Evolutionary conservation across 306 rosid species (phyloP).

Genomic region (Begonia fuchsioides): DNA sequence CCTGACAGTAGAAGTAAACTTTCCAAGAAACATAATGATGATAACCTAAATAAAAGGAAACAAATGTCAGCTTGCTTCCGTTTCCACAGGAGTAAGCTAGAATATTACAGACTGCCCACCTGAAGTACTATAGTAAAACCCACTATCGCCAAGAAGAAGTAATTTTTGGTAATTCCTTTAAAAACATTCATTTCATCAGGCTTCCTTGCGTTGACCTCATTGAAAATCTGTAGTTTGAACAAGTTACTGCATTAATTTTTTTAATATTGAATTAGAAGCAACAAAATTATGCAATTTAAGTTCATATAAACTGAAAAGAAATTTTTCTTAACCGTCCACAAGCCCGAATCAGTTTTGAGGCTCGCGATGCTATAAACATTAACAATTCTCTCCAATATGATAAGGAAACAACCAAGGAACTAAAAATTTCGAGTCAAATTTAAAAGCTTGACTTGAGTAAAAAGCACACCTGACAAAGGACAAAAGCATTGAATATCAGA

Average conservation of each 20-base stretch:
- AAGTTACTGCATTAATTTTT: no score
- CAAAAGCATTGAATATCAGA: constrained; percentile 83
- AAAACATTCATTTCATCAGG: constrained; percentile 72
- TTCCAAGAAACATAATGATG: constrained; percentile 66
- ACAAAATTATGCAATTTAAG: no score
- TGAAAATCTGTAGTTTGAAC: constrained; percentile 41
- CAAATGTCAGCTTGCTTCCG: neutral
- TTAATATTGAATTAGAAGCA: no score
- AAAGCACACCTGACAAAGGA: constrained; percentile 77
- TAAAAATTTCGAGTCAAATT: no score
- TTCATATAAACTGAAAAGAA: no score
- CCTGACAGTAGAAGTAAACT: constrained; percentile 46
- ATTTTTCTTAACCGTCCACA: no score
- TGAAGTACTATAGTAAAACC: constrained; percentile 58
- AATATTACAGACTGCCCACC: constrained; percentile 26
- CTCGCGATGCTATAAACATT: no score
- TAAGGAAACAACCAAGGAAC: no score
- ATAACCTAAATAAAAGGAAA: constrained; percentile 26
- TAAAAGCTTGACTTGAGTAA: constrained; percentile 1
- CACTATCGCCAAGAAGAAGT: constrained; percentile 67
- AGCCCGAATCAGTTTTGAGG: no score
- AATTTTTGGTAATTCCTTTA: constrained; percentile 53
- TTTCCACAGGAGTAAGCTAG: neutral
- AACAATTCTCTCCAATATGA: no score
- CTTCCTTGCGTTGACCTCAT: constrained; percentile 86